Base-by-base conservation (phyloP, 108 stramenopile species). In the Conticribra weissflogii region DNA sequence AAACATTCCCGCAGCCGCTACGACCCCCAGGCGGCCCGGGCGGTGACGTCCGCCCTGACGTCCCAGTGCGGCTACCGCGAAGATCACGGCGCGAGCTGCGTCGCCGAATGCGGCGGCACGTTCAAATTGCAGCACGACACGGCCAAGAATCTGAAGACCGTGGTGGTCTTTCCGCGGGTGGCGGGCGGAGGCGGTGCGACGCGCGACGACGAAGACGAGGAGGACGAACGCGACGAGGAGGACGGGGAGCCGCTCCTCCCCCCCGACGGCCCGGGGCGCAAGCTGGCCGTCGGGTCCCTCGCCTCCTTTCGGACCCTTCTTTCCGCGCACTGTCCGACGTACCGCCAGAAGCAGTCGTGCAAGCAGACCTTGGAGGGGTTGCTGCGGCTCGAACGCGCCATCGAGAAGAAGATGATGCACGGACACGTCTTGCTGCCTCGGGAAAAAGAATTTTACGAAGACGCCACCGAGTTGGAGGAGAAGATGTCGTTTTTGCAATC, bases 61-160 rank as follows among this genome's bases (percentile, higher is more conserved):
- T 9, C 5, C 12, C 81, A 84, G 25, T 60, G 90, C n/a, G 96
- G 91, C 24, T 98, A 84, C 63, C 84, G 73, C 23, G 97, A 98
- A 62, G 96, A 98, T 76, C 82, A 86, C 18, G 92, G 91, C 0
- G 97, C 94, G 4, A 86, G 89, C 30, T 87, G 91, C 53, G 81
- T 89, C 2, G 36, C 73, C 9, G 94, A 95, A 61, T 94, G 91
- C 60, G 95, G 74, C 28, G 96, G 96, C 22, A 78, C 81, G 9
- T 98, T 91, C 76, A 98, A 98, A 78, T 56, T 80, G 49, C 97
- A 98, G 73, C 97, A 98, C 76, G 97, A 98, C 72, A 97, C 96
- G 12, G 96, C 95, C 12, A 96, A 96, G 81, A 98, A 96, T 63
- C 55, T 96, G n/a, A 92, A 95, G 56, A 96, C 95, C 18, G 92